Conservation (phyloP, 139 green algal species). For the Ettlia oleoabundans region DNA sequence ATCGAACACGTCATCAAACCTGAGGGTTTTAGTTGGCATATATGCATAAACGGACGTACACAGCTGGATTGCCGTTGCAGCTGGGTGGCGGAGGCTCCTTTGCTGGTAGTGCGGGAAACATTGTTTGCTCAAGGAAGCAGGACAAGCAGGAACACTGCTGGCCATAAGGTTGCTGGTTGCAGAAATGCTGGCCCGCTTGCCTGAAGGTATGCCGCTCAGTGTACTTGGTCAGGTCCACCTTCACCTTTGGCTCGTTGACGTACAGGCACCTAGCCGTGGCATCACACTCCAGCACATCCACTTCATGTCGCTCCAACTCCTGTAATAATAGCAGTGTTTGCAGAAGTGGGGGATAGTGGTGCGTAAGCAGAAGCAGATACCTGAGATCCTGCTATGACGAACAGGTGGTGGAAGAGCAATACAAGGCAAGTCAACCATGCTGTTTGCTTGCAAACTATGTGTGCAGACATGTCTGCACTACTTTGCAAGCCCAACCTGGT, state of each 20-base stretch:
- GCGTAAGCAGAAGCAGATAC: neutral
- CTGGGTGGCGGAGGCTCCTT: too few relatives aligned
- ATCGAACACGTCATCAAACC: conserved; percentile 95
- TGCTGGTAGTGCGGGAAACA: too few relatives aligned
- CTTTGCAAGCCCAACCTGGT: neutral
- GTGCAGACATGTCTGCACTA: too few relatives aligned
- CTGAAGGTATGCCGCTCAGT: conserved; percentile 85
- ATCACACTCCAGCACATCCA: conserved; percentile 89
- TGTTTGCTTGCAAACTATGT: too few relatives aligned
- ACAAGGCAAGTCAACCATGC: too few relatives aligned
- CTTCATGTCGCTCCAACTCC: conserved; percentile 79
- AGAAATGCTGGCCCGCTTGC: conserved; percentile 69
- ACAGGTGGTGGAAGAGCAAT: too few relatives aligned
- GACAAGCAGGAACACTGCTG: neutral
- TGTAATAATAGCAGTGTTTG: conserved; percentile 12
- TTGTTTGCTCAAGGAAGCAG: neutral
- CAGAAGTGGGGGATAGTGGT: neutral
- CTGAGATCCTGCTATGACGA: too few relatives aligned
- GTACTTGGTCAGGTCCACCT: conserved; percentile 94
- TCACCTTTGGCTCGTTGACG: conserved; percentile 89
- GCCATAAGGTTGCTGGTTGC: neutral
- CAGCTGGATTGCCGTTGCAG: neutral
- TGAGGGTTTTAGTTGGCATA: neutral
- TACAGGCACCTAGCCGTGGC: conserved; percentile 59
- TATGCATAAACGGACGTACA: neutral